Evolutionary conservation across 1,139 yeast species (phyloP).

Genomic region (Magnusiomyces magnusii): DNA sequence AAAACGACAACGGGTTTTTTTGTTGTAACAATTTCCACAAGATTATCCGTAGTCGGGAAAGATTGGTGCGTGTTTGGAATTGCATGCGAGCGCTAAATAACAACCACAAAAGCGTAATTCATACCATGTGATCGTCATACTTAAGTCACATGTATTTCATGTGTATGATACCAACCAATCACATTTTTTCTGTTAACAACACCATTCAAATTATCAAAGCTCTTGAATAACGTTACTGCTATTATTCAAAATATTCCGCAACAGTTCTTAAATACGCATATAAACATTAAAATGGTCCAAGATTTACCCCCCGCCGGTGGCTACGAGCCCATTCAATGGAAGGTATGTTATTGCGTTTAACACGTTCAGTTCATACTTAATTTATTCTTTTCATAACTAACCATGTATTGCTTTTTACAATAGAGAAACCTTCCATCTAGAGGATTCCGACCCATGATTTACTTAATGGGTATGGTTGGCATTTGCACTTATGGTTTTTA

Average conservation of each 20-base stretch:
- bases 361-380: background rate
- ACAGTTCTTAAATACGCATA: background rate
- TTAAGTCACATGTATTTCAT: background rate
- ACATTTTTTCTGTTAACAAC: background rate
- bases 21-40: background rate
- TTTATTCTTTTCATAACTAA: background rate
- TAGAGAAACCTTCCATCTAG: slow-evolving; percentile 71
- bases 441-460: slow-evolving; percentile 73
- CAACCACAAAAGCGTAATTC: background rate
- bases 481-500: slow-evolving; percentile 69
- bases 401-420: background rate
- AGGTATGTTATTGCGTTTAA: slow-evolving; percentile 31
- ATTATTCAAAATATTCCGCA: background rate
- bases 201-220: background rate
- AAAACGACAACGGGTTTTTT: too few species aligned
- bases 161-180: background rate
- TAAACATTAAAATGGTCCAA: slow-evolving; percentile 38
- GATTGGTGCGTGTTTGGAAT: background rate
- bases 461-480: slow-evolving; percentile 56
- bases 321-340: slow-evolving; percentile 84
- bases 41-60: background rate
- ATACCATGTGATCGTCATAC: background rate
- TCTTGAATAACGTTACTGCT: background rate
- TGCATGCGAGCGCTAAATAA: background rate
- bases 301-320: slow-evolving; percentile 88